Base-by-base conservation (phyloP, 768 basidiomycete species). In the Trametes cinnabarina region DNA sequence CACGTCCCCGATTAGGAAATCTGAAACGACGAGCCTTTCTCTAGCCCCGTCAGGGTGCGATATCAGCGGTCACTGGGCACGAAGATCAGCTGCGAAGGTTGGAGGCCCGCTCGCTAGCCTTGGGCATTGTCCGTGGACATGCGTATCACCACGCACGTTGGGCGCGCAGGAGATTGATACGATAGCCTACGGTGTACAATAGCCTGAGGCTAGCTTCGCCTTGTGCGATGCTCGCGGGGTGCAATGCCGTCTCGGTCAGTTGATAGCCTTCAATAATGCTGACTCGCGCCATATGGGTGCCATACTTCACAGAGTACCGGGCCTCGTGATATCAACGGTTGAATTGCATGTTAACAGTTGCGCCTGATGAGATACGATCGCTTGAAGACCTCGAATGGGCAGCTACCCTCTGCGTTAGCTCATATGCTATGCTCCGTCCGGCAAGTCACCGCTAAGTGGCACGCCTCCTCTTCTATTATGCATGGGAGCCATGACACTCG, bases 101-200 rank as follows among this genome's bases (percentile, higher is more conserved):
- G 37, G 5, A 15, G n/a, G 37, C n/a, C 37, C 37, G 37, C n/a
- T 15, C 17, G 37, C 10, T 39, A 14, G 28, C 41, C 28, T 23
- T 51, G 34, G 34, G 6, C 4, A 32, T 42, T 42, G 8, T 23
- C 19, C 44, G n/a, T 14, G 10, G 22, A 15, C 54, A 55, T 55
- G 54, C 46, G 54, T 30, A 55, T 55, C 54, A 55, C 35, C 54
- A 55, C 46, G 54, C 54, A 10, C 5, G 37, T n/a, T 39, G 35
- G 47, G 17, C 5, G 44, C 9, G 46, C 44, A 26, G 25, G 44
- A 26, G 14, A 17, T 46, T 23, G 22, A 46, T 46, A 26, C 14
- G 22, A 20, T 17, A 46, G 22, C 23, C n/a, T 42, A 20, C n/a
- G n/a, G n/a, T n/a, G 40, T 42, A 42, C 41, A 42, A 53, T 53